Base-by-base conservation (phyloP, 225 moss, liverwort and hornwort species). In the Pseudoscleropodium purum region DNA sequence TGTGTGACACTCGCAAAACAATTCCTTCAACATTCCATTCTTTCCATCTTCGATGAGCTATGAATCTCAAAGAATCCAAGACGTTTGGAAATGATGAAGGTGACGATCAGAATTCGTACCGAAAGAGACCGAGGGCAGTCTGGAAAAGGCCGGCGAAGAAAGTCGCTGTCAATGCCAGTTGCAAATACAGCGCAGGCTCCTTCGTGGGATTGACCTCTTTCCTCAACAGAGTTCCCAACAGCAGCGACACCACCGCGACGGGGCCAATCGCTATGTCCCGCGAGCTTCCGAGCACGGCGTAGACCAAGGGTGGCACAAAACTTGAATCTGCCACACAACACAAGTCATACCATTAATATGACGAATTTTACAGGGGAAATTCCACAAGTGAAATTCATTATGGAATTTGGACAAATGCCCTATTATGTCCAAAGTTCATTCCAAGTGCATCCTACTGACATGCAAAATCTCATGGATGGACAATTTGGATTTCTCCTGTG, bases 101-200 rank as follows among this genome's bases (percentile, higher is more conserved):
- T 69, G 81, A 18, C 18, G 31, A 78, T 52, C 62, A 47, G 26
- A 54, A 54, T 31, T 70, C 27, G 34, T 87, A 87, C 87, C 98
- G 89, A 6, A 89, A 39, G 31, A 89, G 13, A 27, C 89, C 89
- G 68, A 89, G 84, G n/a, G 45, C 68, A 56, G 59, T 3, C 60
- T 89, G 89, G 89, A 85, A 23, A 27, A 89, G n/a, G 25, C 89
- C 89, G 57, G 89, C 89, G 85, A 89, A 89, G 79, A 89, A 89
- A 18, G 89, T 89, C 29, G 89, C 16, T 9, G 89, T 89, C 0
- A 89, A 25, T 45, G 89, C 89, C 45, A 89, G 69, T 15, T 85
- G 78, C 84, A 89, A 60, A 37, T 89, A 89, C 5, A 77, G 68
- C 30, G 0, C 25, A 21, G 68, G 60, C 12, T 89, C 5, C 49